A percentile compares a stretch with the other conserved stretches of the same genome.
phyloP scores from a whole-genome alignment of 192 early-diverging fungal genomes.

The Rhizoclosmatium sp. region DNA sequence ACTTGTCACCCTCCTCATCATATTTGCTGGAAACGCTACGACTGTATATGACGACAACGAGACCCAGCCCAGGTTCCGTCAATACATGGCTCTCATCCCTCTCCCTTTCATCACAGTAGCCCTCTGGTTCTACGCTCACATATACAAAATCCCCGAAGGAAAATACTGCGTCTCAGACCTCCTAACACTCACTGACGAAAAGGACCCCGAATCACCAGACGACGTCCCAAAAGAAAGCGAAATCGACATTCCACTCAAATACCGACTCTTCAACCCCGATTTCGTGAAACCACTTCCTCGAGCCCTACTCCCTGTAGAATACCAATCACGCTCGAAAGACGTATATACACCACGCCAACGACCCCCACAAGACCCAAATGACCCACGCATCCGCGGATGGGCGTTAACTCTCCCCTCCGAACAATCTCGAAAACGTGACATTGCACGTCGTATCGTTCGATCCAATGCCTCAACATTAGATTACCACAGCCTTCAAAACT shows the following conservation, averaged over 20 bases:
- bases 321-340: background rate
- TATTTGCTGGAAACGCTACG: slow-evolving; percentile 31
- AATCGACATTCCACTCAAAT: background rate
- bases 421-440: background rate
- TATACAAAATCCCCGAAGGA: slow-evolving; percentile 16
- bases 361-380: background rate
- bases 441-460: background rate
- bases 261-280: slow-evolving; percentile 1
- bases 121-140: slow-evolving; percentile 4
- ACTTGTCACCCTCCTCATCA: slow-evolving; percentile 45
- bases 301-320: background rate
- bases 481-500: background rate
- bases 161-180: slow-evolving; percentile 11
- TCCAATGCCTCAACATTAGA: background rate
- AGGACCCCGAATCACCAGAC: background rate
- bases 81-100: slow-evolving; percentile 19
- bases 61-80: background rate
- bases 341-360: background rate
- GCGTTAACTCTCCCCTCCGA: background rate
- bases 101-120: slow-evolving; percentile 8
- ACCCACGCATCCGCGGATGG: background rate
- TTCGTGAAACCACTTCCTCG: slow-evolving; percentile 7
- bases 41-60: background rate
- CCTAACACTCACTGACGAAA: background rate
- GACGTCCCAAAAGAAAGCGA: background rate